Conservation (phyloP, 1,284 basidiomycete genomes). For the Thecaphora thlaspeos region DNA sequence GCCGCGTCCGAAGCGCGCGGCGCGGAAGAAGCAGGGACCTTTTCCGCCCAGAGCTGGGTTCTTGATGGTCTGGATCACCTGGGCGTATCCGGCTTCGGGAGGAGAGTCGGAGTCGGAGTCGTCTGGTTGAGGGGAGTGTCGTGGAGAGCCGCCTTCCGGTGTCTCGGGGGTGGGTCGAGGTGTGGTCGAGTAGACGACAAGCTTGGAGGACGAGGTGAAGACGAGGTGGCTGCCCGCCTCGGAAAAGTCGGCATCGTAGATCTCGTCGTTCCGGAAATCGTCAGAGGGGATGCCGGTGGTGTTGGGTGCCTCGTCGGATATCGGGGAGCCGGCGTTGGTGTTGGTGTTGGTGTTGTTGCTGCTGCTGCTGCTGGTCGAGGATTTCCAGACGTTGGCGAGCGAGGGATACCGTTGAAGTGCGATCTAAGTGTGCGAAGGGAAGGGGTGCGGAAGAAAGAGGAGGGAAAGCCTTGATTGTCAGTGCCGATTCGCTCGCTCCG, state of each 20-base stretch:
- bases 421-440: too few relatives aligned
- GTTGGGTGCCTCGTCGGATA: too few relatives aligned
- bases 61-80: constrained; percentile 47
- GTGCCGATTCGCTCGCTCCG: too few relatives aligned
- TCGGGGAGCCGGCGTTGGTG: too few relatives aligned
- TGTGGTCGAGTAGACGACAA: constrained; percentile 43
- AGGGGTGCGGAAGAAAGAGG: too few relatives aligned
- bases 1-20: constrained; percentile 37
- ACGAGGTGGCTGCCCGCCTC: constrained; percentile 48
- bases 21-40: constrained; percentile 45
- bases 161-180: constrained; percentile 17
- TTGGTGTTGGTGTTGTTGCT: too few relatives aligned
- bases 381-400: constrained; percentile 33
- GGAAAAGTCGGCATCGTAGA: constrained; percentile 53
- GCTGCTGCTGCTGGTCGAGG: too few relatives aligned
- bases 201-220: constrained; percentile 36
- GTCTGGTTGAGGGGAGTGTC: constrained; percentile 5
- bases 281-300: constrained; percentile 10
- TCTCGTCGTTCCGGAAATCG: constrained; percentile 43
- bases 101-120: constrained; percentile 4
- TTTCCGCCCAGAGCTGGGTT: constrained; percentile 48
- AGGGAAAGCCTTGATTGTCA: too few relatives aligned
- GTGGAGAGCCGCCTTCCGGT: too few relatives aligned
- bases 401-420: constrained; percentile 48
- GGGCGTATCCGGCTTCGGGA: constrained; percentile 19